Conservation (phyloP, 768 basidiomycete genomes). For the Cystofilobasidium ferigula region DNA sequence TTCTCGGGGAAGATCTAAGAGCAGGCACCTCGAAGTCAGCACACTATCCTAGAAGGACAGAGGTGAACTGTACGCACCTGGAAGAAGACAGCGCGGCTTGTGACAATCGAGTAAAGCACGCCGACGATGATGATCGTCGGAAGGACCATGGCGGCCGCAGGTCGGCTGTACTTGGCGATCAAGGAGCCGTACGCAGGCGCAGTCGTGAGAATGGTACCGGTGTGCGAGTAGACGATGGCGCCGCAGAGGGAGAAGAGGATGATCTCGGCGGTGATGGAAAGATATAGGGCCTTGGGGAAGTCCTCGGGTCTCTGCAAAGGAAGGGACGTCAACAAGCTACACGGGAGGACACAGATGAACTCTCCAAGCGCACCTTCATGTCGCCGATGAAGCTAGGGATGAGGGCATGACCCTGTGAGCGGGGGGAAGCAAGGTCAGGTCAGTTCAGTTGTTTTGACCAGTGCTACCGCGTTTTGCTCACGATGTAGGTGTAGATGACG, state of each 20-base stretch:
- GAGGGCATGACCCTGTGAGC: constrained; percentile 27
- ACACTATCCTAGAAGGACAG: too few relatives aligned
- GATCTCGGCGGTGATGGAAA: constrained; percentile 29
- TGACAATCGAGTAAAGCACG: constrained; percentile 26
- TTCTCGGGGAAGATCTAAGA: constrained; percentile 31
- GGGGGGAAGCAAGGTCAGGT: too few relatives aligned
- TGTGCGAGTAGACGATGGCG: constrained; percentile 29
- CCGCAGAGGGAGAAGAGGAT: constrained; percentile 30
- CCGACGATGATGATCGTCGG: constrained; percentile 31
- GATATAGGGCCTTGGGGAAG: constrained; percentile 32
- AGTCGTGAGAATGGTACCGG: constrained; percentile 25
- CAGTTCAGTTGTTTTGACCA: too few relatives aligned
- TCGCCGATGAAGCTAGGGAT: constrained; percentile 31
- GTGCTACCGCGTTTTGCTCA: background rate
- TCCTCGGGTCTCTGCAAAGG: constrained; percentile 1
- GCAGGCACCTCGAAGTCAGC: too few relatives aligned
- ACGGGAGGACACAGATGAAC: too few relatives aligned
- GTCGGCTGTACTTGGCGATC: constrained; percentile 26
- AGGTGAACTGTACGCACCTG: too few relatives aligned
- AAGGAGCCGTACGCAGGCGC: constrained; percentile 30
- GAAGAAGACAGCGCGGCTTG: constrained; percentile 31
- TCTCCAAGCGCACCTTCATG: constrained; percentile 31
- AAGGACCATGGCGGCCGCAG: constrained; percentile 28
- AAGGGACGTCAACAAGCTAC: too few relatives aligned
- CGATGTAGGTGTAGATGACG: constrained; percentile 28